These are phyloP conservation scores for Populus euphratica DNA, from an alignment of 345 rosid genomes.

Conservation along the genomic window DNA sequence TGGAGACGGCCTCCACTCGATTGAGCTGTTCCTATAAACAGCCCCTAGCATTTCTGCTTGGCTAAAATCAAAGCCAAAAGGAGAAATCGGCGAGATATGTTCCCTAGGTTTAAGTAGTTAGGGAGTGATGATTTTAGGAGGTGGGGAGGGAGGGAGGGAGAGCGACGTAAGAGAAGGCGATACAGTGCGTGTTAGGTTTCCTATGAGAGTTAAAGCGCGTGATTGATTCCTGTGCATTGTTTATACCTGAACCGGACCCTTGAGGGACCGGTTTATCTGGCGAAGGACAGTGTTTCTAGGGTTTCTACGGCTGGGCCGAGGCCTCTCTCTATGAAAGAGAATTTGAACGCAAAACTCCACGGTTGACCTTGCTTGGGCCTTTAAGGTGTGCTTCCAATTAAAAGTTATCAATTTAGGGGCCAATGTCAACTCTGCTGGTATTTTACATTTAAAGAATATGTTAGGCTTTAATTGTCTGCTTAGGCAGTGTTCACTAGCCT, in stretches of 20 bases:
- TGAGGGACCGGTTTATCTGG: background rate
- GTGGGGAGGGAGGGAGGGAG: background rate
- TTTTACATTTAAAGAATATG: too few species aligned
- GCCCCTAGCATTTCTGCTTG: constrained; percentile 43
- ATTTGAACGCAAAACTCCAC: background rate
- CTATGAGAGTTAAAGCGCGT: constrained; percentile 3
- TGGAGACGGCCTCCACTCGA: constrained; percentile 89
- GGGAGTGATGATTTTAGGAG: background rate
- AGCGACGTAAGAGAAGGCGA: background rate
- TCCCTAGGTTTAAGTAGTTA: background rate
- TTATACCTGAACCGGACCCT: background rate
- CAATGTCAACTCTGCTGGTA: background rate
- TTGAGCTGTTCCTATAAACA: constrained; percentile 56
- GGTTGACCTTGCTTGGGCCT: background rate
- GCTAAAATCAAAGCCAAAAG: background rate
- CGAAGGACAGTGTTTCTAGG: background rate
- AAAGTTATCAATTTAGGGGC: background rate
- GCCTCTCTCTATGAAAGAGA: background rate
- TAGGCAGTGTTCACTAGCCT: too few species aligned
- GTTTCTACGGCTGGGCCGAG: background rate
- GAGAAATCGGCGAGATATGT: background rate
- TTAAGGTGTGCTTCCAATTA: background rate
- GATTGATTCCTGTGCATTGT: background rate
- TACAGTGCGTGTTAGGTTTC: background rate
- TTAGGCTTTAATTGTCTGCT: too few species aligned